Conservation (phyloP, 441 rosid species). For the Pelargonium australe region DNA sequence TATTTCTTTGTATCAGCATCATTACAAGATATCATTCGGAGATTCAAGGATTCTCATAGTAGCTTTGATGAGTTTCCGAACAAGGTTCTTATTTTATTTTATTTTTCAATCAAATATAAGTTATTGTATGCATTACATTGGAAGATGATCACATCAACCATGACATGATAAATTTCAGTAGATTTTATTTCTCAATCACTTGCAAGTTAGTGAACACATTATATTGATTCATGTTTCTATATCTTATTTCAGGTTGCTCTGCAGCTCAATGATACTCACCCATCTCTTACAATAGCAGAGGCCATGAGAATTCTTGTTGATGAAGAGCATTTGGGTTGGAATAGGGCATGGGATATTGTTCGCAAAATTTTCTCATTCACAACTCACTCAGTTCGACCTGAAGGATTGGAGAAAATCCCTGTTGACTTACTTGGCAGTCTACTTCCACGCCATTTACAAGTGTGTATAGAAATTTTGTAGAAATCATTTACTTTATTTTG, state of each 20-base stretch:
- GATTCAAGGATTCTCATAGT: conserved; percentile 43
- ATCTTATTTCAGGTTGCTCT: conserved; percentile 39
- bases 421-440: conserved; percentile 43
- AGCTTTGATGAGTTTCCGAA: conserved; percentile 42
- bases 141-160: background rate
- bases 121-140: background rate
- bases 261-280: conserved; percentile 58
- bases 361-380: conserved; percentile 45
- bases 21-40: conserved; percentile 47
- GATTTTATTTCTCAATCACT: background rate
- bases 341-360: conserved; percentile 37
- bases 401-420: conserved; percentile 44
- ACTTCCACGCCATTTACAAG: conserved; percentile 56
- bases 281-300: conserved; percentile 47
- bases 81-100: conserved; percentile 31
- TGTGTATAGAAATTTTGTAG: conserved; percentile 19
- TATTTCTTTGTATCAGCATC: conserved; percentile 53
- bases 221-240: background rate
- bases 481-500: conserved; percentile 11
- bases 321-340: conserved; percentile 41
- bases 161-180: background rate
- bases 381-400: conserved; percentile 43
- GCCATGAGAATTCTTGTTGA: conserved; percentile 49
- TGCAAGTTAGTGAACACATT: too few relatives aligned
- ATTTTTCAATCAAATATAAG: background rate